These are phyloP conservation scores for Penicillium sp. DNA, from an alignment of 2,329 filamentous ascomycete species.

Conservation along the genomic window DNA sequence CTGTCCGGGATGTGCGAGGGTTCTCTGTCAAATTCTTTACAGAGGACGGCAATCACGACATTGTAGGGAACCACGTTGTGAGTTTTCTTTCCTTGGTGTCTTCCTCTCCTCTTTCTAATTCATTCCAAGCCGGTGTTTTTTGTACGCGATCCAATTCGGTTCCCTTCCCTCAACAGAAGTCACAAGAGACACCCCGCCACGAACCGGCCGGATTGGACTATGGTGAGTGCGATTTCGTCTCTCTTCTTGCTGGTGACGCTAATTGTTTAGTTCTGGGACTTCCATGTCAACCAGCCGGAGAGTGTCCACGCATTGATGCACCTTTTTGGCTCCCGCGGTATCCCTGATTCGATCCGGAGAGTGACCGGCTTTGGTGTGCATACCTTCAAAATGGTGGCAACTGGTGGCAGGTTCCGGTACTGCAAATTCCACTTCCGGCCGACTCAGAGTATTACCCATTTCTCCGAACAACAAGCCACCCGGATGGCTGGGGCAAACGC, in stretches of 20 bases:
- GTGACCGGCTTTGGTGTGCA: slow-evolving; percentile 68
- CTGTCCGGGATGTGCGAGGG: slow-evolving; percentile 49
- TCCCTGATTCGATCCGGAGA: slow-evolving; percentile 59
- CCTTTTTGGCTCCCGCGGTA: slow-evolving; percentile 65
- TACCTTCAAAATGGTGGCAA: slow-evolving; percentile 53
- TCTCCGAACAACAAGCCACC: slow-evolving; percentile 66
- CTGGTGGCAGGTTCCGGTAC: slow-evolving; percentile 52
- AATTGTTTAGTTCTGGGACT: slow-evolving; percentile 35
- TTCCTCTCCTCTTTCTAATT: not conserved
- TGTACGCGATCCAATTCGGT: slow-evolving; percentile 66
- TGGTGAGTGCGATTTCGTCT: slow-evolving; percentile 16
- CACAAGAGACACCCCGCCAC: slow-evolving; percentile 61
- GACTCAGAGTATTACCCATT: slow-evolving; percentile 45
- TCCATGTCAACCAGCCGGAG: slow-evolving; percentile 58
- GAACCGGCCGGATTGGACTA: slow-evolving; percentile 26
- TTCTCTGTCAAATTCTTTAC: slow-evolving; percentile 53
- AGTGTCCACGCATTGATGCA: slow-evolving; percentile 61
- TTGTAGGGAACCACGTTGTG: slow-evolving; percentile 40
- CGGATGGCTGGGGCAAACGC: slow-evolving; percentile 72
- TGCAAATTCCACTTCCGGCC: slow-evolving; percentile 55
- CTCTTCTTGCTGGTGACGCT: not conserved
- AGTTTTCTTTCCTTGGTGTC: not conserved
- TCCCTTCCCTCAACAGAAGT: slow-evolving; percentile 68
- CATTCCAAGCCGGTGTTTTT: slow-evolving; percentile 63
- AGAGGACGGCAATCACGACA: slow-evolving; percentile 53